A percentile compares a stretch with the other conserved stretches of the same genome.
phyloP scores from a whole-genome alignment of 2,329 filamentous ascomycete species.

The Endocalyx cinctus region DNA sequence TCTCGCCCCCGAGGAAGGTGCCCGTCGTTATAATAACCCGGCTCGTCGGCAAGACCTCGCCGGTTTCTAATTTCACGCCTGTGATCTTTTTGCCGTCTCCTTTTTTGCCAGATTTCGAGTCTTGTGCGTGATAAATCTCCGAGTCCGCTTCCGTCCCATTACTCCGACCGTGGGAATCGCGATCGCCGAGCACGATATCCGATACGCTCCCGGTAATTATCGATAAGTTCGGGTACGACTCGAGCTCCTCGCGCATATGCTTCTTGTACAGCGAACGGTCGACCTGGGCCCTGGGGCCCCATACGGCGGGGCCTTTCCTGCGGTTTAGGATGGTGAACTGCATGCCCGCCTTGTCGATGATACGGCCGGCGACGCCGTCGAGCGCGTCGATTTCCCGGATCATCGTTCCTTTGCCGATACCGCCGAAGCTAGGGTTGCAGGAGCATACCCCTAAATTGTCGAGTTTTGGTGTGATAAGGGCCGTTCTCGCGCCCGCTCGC shows the following conservation, averaged over 20 bases:
- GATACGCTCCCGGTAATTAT: slow-evolving; percentile 84
- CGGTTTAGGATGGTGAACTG: slow-evolving; percentile 88
- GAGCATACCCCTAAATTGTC: slow-evolving; percentile 21
- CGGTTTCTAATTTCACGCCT: slow-evolving; percentile 82
- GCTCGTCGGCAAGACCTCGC: slow-evolving; percentile 73
- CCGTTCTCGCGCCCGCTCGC: slow-evolving; percentile 81
- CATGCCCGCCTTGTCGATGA: slow-evolving; percentile 91
- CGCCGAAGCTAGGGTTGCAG: slow-evolving; percentile 63
- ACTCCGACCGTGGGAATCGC: no score
- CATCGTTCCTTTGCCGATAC: slow-evolving; percentile 98
- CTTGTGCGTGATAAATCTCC: no score
- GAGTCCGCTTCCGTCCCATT: background rate
- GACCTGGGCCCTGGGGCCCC: slow-evolving; percentile 95
- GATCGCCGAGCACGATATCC: slow-evolving; percentile 74
- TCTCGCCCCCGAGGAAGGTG: slow-evolving; percentile 92
- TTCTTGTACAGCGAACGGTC: slow-evolving; percentile 84
- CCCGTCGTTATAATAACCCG: slow-evolving; percentile 93
- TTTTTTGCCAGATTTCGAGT: no score
- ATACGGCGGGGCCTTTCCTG: slow-evolving; percentile 90
- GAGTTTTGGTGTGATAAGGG: slow-evolving; percentile 73
- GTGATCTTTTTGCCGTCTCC: slow-evolving; percentile 56
- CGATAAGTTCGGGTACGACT: slow-evolving; percentile 70
- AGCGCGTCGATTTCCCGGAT: slow-evolving; percentile 91
- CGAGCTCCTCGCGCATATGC: slow-evolving; percentile 85
- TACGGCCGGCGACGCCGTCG: slow-evolving; percentile 80